These are phyloP conservation scores for Hirschfeldia incana DNA, from an alignment of 345 rosid genomes.

Conservation along the genomic window DNA sequence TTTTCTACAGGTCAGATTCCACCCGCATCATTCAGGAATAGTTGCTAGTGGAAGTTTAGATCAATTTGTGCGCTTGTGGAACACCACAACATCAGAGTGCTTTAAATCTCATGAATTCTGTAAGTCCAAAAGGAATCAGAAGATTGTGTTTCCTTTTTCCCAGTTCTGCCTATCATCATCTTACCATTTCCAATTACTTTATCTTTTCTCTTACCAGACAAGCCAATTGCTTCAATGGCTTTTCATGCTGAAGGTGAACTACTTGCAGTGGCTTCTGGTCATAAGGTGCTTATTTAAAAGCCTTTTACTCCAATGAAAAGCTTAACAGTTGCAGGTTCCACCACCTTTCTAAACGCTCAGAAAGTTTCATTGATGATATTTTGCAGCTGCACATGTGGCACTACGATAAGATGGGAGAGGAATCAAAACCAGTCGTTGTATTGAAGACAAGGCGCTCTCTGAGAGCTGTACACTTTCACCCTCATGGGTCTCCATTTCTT, in stretches of 20 bases:
- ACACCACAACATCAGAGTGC: constrained; percentile 68
- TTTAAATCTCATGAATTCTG: constrained; percentile 73
- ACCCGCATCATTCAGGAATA: constrained; percentile 64
- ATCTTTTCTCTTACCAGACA: constrained; percentile 37
- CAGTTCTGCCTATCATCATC: background rate
- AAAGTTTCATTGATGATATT: background rate
- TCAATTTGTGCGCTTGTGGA: constrained; percentile 79
- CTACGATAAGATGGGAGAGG: constrained; percentile 62
- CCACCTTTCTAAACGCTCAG: no score
- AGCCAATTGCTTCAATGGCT: constrained; percentile 87
- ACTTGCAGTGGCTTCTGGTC: constrained; percentile 86
- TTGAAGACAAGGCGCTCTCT: constrained; percentile 76
- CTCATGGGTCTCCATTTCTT: constrained; percentile 71
- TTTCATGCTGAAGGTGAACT: constrained; percentile 78
- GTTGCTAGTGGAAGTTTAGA: constrained; percentile 93
- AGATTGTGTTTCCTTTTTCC: background rate
- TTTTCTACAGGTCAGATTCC: constrained; percentile 73
- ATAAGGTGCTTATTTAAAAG: constrained; percentile 50
- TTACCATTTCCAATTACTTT: background rate
- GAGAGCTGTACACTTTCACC: constrained; percentile 83
- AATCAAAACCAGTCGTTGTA: constrained; percentile 56
- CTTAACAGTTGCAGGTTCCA: no score
- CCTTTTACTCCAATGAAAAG: background rate
- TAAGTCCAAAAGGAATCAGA: constrained; percentile 33
- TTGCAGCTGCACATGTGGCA: constrained; percentile 67